Evolutionary conservation across 2,329 filamentous ascomycete species (phyloP).

Genomic region (Cryphonectria carpinicola): DNA sequence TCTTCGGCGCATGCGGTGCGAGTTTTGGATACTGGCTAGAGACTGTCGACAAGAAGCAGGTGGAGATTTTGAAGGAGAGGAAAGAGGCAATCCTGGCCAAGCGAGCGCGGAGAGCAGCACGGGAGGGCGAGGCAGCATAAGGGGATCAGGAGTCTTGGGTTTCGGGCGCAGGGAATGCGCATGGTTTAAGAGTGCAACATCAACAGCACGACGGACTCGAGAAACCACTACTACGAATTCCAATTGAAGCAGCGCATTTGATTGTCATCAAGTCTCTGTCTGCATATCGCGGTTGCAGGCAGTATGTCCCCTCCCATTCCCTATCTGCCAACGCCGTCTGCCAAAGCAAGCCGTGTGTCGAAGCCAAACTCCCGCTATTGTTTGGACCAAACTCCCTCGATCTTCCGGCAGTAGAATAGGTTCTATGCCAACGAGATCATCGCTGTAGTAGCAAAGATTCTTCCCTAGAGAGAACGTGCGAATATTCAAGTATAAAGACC

Average conservation of each 20-base stretch:
- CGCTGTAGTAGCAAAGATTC: background rate
- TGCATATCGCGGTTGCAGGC: background rate
- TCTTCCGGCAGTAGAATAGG: background rate
- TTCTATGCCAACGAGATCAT: background rate
- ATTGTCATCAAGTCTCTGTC: background rate
- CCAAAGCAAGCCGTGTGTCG: background rate
- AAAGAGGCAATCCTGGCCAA: slow-evolving; percentile 86
- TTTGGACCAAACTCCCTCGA: background rate
- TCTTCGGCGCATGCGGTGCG: slow-evolving; percentile 83
- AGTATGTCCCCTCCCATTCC: background rate
- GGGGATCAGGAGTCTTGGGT: background rate
- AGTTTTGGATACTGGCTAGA: slow-evolving; percentile 98
- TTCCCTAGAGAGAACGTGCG: background rate
- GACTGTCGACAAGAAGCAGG: slow-evolving; percentile 84
- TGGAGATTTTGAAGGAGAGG: slow-evolving; percentile 74
- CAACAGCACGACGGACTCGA: background rate
- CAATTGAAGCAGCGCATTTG: slow-evolving; percentile 6
- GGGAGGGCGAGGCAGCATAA: slow-evolving; percentile 50
- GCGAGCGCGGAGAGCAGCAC: slow-evolving; percentile 75
- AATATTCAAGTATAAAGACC: background rate
- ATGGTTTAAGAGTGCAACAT: background rate
- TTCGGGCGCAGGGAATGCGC: background rate
- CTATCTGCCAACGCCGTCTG: background rate
- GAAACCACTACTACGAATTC: background rate
- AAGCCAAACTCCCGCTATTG: background rate